Evolutionary conservation across 164 flowering plant species (phyloP), one percentile per base, ranked within the genome.

Genomic region (Aristolochia contorta): DNA sequence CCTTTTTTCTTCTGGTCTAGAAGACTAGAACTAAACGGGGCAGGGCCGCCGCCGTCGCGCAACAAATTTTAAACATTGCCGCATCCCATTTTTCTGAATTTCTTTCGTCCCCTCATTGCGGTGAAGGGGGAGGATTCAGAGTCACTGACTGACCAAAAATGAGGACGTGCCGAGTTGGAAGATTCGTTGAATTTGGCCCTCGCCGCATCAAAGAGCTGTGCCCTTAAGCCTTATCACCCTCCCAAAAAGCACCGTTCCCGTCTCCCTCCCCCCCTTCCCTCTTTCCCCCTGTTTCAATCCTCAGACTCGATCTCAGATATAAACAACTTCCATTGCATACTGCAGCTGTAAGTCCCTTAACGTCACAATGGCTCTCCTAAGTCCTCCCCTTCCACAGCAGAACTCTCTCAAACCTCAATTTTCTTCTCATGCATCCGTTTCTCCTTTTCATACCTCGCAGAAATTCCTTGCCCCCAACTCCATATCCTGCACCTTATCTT

Each of bases 341-440:
- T 22, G 20, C 4, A 10, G 12, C 16, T 1, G 22, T 48, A 5
- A 16, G 18, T 0, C 19, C 15, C 23, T 25, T 53, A 9, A 24
- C 56, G 4, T 23, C 13, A 14, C 18, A 24, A 69, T 69, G 73
- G 55, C 68, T 32, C 51, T 63, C 14, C 27, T 67, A 49, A 22
- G 5, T 53, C 57, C 61, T 27, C 60, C 43, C 27, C 46, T 59
- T 47, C 63, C 71, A 33, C 49, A 58, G 49, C 58, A 27, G 21
- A 47, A 23, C 59, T 27, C 59, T 51, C 43, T 27, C 25, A 54
- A 55, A 24, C 27, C 59, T 15, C 49, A 21, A 13, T 16, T 56
- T 37, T 56, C 45, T 18, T 56, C 58, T 32, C 45, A 32, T 56
- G 2, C 58, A 5, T 54, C 54, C 25, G 4, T 57, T 63, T 9